Conservation (phyloP, 2,329 filamentous ascomycete species). For the Arthrobotrys pseudoclavata region DNA sequence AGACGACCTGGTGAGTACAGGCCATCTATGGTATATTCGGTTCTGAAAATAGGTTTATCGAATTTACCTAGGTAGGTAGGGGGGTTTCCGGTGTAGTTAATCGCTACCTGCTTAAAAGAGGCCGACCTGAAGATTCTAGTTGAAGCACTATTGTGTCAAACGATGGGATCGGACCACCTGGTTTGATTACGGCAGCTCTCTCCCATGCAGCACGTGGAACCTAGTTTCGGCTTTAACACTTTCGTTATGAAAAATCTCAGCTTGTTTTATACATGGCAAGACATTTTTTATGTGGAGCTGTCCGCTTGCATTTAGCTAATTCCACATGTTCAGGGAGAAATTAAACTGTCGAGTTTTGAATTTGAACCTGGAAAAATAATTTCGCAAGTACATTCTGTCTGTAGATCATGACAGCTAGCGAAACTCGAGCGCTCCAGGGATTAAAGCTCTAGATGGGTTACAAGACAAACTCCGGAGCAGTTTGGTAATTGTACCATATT, state of each 20-base stretch:
- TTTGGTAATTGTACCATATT: neutral
- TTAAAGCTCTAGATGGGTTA: neutral
- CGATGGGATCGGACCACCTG: constrained; percentile 26
- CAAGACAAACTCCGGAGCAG: neutral
- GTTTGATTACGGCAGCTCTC: constrained; percentile 28
- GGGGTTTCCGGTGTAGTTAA: neutral
- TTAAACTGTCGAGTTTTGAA: constrained; percentile 12
- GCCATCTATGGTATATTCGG: constrained; percentile 44
- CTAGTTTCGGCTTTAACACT: constrained; percentile 34
- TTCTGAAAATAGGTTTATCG: constrained; percentile 40
- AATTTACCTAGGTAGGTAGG: constrained; percentile 18
- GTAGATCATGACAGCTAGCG: neutral
- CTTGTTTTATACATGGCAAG: constrained; percentile 31
- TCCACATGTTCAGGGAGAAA: constrained; percentile 2
- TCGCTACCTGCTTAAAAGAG: constrained; percentile 34
- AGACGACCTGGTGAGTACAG: constrained; percentile 42
- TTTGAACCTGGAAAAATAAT: neutral
- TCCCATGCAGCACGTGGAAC: constrained; percentile 50
- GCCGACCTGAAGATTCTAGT: constrained; percentile 13
- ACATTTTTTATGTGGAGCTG: constrained; percentile 36
- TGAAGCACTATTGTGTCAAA: constrained; percentile 57
- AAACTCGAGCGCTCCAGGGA: neutral
- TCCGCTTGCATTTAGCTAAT: neutral
- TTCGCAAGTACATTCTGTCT: neutral
- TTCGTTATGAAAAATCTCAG: constrained; percentile 30